Evolutionary conservation across 163 green algal species (phyloP).

Genomic region (Scenedesmus sp.): DNA sequence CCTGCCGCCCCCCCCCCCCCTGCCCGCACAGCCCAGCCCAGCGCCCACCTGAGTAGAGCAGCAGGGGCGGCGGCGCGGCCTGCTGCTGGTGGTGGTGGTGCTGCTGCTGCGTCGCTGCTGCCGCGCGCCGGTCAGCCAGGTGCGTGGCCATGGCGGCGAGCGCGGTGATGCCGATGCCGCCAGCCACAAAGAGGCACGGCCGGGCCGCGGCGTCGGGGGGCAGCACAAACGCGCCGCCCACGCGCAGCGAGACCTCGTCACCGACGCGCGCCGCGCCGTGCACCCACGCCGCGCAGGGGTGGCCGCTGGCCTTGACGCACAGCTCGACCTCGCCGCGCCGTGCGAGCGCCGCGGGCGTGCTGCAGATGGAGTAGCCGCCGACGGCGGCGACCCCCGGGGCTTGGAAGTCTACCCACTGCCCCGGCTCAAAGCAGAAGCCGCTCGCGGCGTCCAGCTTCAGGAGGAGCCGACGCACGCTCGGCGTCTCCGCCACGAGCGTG

Average conservation of each 20-base stretch:
- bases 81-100: neutral
- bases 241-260: constrained; percentile 24
- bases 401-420: constrained; percentile 46
- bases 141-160: constrained; percentile 28
- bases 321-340: constrained; percentile 27
- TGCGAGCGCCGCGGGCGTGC: neutral
- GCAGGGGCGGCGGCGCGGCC: neutral
- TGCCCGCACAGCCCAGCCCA: no score
- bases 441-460: neutral
- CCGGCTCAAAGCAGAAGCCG: constrained; percentile 18
- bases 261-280: no score
- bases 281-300: constrained; percentile 41
- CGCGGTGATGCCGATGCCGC: constrained; percentile 46
- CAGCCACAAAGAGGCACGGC: constrained; percentile 36
- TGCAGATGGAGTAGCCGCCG: constrained; percentile 41
- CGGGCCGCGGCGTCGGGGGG: neutral
- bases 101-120: constrained; percentile 3
- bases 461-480: neutral
- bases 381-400: constrained; percentile 10
- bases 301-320: constrained; percentile 30
- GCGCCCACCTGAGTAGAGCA: constrained; percentile 44
- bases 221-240: constrained; percentile 36
- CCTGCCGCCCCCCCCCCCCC: no score
- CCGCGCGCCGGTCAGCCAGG: constrained; percentile 1
- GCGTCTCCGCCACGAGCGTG: neutral